Conservation (phyloP, 2,329 filamentous ascomycete genomes). For the Talaromyces pinophilus region DNA sequence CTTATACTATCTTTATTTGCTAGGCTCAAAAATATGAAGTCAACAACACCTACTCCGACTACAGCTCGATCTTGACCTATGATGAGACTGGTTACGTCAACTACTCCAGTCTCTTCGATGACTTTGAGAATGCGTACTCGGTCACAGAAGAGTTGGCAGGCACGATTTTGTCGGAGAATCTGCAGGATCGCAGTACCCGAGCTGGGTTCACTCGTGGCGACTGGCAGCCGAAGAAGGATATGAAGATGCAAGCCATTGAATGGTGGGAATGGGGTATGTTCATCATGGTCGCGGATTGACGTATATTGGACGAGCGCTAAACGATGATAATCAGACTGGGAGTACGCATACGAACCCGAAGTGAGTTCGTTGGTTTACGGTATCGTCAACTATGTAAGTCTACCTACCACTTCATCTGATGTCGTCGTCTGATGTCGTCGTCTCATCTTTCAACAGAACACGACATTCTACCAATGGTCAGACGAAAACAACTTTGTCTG, state of each 20-base stretch:
- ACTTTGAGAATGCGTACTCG: slow-evolving; percentile 52
- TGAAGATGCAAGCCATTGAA: slow-evolving; percentile 61
- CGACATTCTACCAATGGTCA: slow-evolving; percentile 64
- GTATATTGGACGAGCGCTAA: neutral
- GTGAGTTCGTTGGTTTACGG: slow-evolving; percentile 59
- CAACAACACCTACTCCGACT: slow-evolving; percentile 60
- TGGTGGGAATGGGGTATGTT: slow-evolving; percentile 55
- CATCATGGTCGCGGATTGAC: neutral
- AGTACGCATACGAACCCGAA: slow-evolving; percentile 60
- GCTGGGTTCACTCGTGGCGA: slow-evolving; percentile 61
- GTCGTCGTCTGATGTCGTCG: neutral
- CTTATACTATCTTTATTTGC: slow-evolving; percentile 23
- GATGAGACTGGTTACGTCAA: slow-evolving; percentile 58
- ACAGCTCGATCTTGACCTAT: slow-evolving; percentile 60
- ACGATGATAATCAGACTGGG: slow-evolving; percentile 53
- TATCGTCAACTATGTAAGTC: slow-evolving; percentile 32
- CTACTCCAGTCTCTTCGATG: slow-evolving; percentile 54
- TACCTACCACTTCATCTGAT: neutral
- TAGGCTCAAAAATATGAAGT: slow-evolving; percentile 60
- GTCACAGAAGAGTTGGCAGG: slow-evolving; percentile 57
- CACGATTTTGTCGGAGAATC: slow-evolving; percentile 57
- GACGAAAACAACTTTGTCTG: slow-evolving; percentile 62
- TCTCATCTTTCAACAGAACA: slow-evolving; percentile 43
- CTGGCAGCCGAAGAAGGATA: slow-evolving; percentile 60
- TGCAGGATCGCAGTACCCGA: slow-evolving; percentile 63